Percentiles rank a stretch among this genome's conserved stretches.
phyloP scores from a whole-genome alignment of 129 eudicot genomes.

The Arctium lappa region DNA sequence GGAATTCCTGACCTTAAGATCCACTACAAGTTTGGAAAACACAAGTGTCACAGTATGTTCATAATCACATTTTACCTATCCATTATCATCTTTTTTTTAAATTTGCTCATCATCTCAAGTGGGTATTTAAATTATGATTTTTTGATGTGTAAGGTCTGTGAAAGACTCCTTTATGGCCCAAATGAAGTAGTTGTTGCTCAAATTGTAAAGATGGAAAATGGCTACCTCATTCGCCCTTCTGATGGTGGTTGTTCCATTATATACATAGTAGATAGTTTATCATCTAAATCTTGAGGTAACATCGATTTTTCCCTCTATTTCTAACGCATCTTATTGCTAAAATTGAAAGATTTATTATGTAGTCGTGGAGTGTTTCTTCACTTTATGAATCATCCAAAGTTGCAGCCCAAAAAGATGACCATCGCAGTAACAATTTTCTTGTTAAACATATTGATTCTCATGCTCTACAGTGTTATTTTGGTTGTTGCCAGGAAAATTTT shows the following conservation, averaged over 20 bases:
- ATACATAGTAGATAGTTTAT: conserved; percentile 41
- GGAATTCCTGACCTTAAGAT: conserved; percentile 63
- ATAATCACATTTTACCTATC: not conserved
- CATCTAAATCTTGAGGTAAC: conserved; percentile 55
- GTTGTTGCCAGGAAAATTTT: no score
- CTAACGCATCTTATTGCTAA: not conserved
- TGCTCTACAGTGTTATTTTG: no score
- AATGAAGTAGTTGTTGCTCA: conserved; percentile 45
- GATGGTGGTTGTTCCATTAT: conserved; percentile 61
- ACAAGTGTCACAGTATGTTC: conserved; percentile 58
- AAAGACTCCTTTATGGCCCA: conserved; percentile 58
- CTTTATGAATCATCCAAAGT: conserved; percentile 59
- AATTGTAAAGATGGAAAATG: conserved; percentile 48
- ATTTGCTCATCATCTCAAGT: not conserved
- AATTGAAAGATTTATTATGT: not conserved
- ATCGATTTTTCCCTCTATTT: not conserved
- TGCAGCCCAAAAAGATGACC: conserved; percentile 51
- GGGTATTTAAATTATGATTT: not conserved
- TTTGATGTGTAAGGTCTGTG: conserved; percentile 32
- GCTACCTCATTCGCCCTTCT: conserved; percentile 58
- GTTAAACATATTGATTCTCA: no score
- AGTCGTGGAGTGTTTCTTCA: conserved; percentile 63
- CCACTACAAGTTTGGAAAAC: conserved; percentile 53
- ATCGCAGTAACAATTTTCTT: conserved; percentile 8
- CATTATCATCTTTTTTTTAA: not conserved